These are phyloP conservation scores for Lentinula novae-zelandiae DNA, from an alignment of 1,284 basidiomycete species.

Conservation along the genomic window DNA sequence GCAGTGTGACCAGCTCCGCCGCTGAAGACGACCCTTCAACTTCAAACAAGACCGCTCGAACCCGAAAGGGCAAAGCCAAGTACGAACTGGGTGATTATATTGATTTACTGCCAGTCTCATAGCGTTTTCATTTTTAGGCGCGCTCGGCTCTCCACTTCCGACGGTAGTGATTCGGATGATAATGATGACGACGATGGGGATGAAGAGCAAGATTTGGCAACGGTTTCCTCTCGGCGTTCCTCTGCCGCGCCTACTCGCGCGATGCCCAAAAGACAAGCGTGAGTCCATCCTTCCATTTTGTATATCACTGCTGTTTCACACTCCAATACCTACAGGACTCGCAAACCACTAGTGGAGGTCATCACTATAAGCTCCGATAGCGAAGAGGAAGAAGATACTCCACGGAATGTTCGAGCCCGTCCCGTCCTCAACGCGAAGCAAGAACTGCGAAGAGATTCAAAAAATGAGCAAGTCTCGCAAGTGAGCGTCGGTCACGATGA, in stretches of 20 bases:
- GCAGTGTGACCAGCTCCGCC: slow-evolving; percentile 36
- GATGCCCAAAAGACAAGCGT: slow-evolving; percentile 44
- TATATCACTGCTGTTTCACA: not conserved
- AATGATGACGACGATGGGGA: slow-evolving; percentile 38
- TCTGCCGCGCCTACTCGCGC: slow-evolving; percentile 25
- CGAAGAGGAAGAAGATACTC: slow-evolving; percentile 25
- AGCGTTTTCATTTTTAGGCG: slow-evolving; percentile 25
- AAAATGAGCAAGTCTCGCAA: not conserved
- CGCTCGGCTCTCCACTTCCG: slow-evolving; percentile 42
- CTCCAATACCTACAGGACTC: slow-evolving; percentile 22
- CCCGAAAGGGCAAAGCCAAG: slow-evolving; percentile 34
- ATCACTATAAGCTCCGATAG: slow-evolving; percentile 35
- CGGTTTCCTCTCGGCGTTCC: slow-evolving; percentile 14
- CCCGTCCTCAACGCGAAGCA: not conserved
- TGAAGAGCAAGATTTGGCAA: slow-evolving; percentile 25
- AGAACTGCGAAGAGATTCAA: not conserved
- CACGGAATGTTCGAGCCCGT: slow-evolving; percentile 12
- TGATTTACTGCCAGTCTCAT: not conserved
- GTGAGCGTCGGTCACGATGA: not conserved
- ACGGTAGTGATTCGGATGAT: slow-evolving; percentile 33
- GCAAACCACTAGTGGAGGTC: slow-evolving; percentile 25
- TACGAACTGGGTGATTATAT: slow-evolving; percentile 18
- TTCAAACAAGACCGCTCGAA: slow-evolving; percentile 19
- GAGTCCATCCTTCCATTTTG: slow-evolving; percentile 25
- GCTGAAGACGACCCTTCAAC: slow-evolving; percentile 27